A percentile compares a stretch with the other conserved stretches of the same genome.
These are phyloP conservation scores for Fusarium armeniacum DNA, from an alignment of 2,329 filamentous ascomycete genomes.

Conservation along the genomic window DNA sequence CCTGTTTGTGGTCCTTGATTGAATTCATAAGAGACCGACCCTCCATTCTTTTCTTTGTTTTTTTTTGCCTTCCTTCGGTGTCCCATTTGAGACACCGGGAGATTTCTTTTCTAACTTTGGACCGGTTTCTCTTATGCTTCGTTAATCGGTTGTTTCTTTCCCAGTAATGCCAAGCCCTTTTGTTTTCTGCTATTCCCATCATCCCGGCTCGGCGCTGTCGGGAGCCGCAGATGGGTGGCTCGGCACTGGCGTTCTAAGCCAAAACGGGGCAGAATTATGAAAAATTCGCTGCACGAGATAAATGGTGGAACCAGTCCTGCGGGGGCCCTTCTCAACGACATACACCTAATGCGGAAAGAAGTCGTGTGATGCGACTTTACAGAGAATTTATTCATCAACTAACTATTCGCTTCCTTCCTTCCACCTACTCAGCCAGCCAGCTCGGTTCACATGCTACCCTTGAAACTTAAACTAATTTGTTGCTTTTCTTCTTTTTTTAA, in stretches of 20 bases:
- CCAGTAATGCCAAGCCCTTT: conserved; percentile 30
- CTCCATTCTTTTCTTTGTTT: not conserved
- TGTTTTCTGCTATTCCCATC: conserved; percentile 34
- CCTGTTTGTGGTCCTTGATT: not conserved
- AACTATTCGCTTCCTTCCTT: not conserved
- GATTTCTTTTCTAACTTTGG: not conserved
- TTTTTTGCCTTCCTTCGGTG: conserved; percentile 19
- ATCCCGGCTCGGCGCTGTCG: conserved; percentile 40
- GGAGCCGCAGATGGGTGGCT: conserved; percentile 35
- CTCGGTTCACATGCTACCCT: conserved; percentile 20
- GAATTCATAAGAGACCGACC: not conserved
- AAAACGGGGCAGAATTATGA: conserved; percentile 19
- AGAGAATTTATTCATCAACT: not conserved
- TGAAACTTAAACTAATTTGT: not conserved
- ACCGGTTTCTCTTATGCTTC: not conserved
- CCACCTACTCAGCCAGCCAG: not conserved
- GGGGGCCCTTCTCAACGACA: conserved; percentile 32
- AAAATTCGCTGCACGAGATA: conserved; percentile 34
- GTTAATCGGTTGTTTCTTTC: conserved; percentile 1
- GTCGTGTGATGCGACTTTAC: conserved; percentile 40
- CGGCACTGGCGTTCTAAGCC: conserved; percentile 26
- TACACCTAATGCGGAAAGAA: conserved; percentile 41
- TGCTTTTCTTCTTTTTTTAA: not conserved
- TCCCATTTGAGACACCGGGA: conserved; percentile 41
- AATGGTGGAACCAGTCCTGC: conserved; percentile 1